Evolutionary conservation across 2,329 filamentous ascomycete species (phyloP).

Genomic region (Lasiodiplodia citricola): DNA sequence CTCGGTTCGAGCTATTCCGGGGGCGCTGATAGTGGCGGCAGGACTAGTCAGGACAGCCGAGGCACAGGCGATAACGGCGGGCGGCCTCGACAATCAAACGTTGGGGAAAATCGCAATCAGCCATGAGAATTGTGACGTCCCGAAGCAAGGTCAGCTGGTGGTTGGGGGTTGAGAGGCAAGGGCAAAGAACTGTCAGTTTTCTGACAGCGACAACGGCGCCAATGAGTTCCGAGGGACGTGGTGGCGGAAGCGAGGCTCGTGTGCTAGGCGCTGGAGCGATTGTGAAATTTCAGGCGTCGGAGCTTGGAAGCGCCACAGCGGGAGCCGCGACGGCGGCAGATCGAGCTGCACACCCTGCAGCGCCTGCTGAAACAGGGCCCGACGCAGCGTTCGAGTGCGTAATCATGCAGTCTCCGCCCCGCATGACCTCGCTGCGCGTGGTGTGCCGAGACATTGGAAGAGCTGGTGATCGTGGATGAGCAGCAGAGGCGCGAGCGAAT

Average conservation of each 20-base stretch:
- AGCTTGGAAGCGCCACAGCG: slow-evolving; percentile 2
- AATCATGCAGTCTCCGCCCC: slow-evolving; percentile 10
- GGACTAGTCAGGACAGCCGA: background rate
- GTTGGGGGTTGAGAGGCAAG: background rate
- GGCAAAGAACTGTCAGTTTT: background rate
- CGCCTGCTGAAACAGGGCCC: slow-evolving; percentile 22
- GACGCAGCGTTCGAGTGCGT: slow-evolving; percentile 17
- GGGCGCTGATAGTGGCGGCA: slow-evolving; percentile 7
- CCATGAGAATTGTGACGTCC: background rate
- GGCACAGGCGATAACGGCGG: background rate
- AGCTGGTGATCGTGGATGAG: too few relatives aligned
- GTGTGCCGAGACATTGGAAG: background rate
- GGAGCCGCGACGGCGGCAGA: slow-evolving; percentile 11
- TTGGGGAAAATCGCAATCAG: background rate
- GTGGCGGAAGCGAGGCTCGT: background rate
- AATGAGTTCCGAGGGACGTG: background rate
- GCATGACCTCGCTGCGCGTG: background rate
- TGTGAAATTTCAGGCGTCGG: slow-evolving; percentile 16
- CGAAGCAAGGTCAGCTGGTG: background rate
- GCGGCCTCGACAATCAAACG: background rate
- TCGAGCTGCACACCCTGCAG: slow-evolving; percentile 18
- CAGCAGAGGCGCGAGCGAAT: background rate
- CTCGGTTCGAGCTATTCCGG: slow-evolving; percentile 1
- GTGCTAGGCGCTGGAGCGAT: background rate
- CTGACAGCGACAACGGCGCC: background rate